A percentile compares a stretch with the other conserved stretches of the same genome.
Conservation (phyloP, 2,329 filamentous ascomycete genomes). For the Lachnellula subtilissima region DNA sequence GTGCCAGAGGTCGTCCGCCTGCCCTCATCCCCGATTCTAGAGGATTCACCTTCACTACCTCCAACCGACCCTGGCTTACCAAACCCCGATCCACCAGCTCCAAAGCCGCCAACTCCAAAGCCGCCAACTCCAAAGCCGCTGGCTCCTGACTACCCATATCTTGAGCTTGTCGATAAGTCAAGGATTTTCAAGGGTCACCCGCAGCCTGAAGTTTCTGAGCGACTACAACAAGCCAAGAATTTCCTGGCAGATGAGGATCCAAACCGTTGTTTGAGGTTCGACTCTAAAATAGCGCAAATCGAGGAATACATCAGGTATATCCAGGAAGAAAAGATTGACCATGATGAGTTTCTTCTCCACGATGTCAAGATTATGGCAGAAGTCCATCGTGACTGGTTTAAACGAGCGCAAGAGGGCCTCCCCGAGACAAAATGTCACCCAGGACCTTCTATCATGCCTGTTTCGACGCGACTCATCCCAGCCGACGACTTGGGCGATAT, state of each 20-base stretch:
- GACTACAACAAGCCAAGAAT: slow-evolving; percentile 34
- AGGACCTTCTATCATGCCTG: slow-evolving; percentile 5
- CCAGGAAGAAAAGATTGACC: slow-evolving; percentile 8
- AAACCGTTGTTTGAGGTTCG: slow-evolving; percentile 39
- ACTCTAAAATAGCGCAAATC: slow-evolving; percentile 31
- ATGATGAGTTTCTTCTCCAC: slow-evolving; percentile 12
- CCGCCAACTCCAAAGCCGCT: neutral
- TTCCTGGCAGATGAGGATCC: slow-evolving; percentile 48
- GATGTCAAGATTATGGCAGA: slow-evolving; percentile 22
- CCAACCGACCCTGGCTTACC: neutral
- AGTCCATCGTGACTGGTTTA: slow-evolving; percentile 22
- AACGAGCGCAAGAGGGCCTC: slow-evolving; percentile 1
- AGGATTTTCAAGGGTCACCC: slow-evolving; percentile 20
- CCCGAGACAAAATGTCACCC: slow-evolving; percentile 5
- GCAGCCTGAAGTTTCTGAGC: slow-evolving; percentile 32
- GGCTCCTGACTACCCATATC: no score
- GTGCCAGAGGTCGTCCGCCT: no score
- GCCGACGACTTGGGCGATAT: slow-evolving; percentile 4
- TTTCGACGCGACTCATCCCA: slow-evolving; percentile 18
- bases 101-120: neutral
- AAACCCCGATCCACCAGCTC: neutral
- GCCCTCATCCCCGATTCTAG: no score
- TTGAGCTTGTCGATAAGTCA: neutral
- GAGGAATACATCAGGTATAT: slow-evolving; percentile 22
- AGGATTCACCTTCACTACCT: no score